phyloP scores from a whole-genome alignment of 345 rosid species.

The Microcos paniculata region DNA sequence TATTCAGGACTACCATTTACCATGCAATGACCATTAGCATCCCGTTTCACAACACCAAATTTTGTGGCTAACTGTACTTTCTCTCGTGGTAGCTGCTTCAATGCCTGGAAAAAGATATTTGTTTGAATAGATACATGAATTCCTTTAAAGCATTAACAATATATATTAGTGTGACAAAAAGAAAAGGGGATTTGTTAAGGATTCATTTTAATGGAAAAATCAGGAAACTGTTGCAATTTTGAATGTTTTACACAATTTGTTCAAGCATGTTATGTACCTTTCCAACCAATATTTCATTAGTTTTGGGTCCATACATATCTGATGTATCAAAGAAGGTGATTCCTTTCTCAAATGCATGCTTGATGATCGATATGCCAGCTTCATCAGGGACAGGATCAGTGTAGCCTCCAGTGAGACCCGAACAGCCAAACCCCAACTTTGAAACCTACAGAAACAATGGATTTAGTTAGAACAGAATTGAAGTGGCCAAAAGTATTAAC shows the following conservation, averaged over 20 bases:
- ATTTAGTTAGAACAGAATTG: no score
- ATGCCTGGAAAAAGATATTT: constrained; percentile 17
- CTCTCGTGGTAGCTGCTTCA: constrained; percentile 39
- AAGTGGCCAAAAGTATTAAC: no score
- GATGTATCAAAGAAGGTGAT: constrained; percentile 40
- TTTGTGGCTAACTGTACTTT: constrained; percentile 40
- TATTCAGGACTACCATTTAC: constrained; percentile 29
- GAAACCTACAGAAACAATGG: constrained; percentile 27
- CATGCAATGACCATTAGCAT: background rate
- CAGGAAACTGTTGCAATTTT: background rate
- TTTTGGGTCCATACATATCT: constrained; percentile 32
- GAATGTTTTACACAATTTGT: no score
- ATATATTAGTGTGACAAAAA: background rate
- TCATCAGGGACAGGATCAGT: constrained; percentile 34
- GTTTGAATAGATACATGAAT: background rate
- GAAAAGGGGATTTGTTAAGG: background rate
- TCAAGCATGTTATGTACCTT: constrained; percentile 26
- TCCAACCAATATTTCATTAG: constrained; percentile 36
- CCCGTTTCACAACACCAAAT: constrained; percentile 24
- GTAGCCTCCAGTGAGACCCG: constrained; percentile 29
- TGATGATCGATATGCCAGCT: constrained; percentile 32
- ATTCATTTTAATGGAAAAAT: background rate
- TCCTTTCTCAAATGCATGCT: constrained; percentile 30
- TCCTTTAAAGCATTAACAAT: background rate
- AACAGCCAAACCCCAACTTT: constrained; percentile 43